Conservation (phyloP, 2,329 filamentous ascomycete genomes). For the Diaporthe capsici region DNA sequence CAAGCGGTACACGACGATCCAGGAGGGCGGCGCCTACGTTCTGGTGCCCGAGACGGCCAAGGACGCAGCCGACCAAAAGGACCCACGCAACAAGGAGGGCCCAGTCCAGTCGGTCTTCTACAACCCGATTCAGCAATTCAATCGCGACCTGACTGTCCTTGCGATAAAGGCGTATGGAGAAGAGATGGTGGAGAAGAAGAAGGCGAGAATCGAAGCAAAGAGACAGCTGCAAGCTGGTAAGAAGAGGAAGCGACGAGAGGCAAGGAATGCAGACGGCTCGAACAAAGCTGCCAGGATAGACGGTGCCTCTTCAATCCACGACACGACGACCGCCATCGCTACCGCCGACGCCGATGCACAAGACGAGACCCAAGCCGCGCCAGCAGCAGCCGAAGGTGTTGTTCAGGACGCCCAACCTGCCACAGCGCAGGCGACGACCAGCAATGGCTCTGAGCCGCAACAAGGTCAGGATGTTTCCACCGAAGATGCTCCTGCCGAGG, state of each 20-base stretch:
- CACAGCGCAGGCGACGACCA: background rate
- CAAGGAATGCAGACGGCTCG: constrained; percentile 45
- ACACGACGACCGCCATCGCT: constrained; percentile 27
- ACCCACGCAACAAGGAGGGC: constrained; percentile 60
- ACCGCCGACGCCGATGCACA: constrained; percentile 33
- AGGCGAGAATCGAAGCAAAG: constrained; percentile 58
- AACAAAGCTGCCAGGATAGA: constrained; percentile 35
- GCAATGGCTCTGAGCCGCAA: background rate
- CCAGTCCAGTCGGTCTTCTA: constrained; percentile 90
- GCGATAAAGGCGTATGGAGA: constrained; percentile 92
- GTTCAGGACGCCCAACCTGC: background rate
- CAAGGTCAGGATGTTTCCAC: background rate
- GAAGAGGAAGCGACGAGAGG: constrained; percentile 59
- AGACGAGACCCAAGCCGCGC: background rate
- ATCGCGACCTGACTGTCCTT: constrained; percentile 92
- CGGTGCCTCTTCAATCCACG: constrained; percentile 23
- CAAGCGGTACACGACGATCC: constrained; percentile 65
- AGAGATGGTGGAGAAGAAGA: constrained; percentile 54
- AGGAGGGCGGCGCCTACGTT: constrained; percentile 71
- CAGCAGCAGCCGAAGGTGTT: background rate
- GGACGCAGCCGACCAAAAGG: constrained; percentile 51
- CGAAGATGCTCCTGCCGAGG: constrained; percentile 22
- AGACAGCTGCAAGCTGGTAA: constrained; percentile 55
- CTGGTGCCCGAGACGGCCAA: constrained; percentile 62
- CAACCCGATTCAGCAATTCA: constrained; percentile 99